These are phyloP conservation scores for Lentinula lateritia DNA, from an alignment of 768 basidiomycete species.

Conservation along the genomic window DNA sequence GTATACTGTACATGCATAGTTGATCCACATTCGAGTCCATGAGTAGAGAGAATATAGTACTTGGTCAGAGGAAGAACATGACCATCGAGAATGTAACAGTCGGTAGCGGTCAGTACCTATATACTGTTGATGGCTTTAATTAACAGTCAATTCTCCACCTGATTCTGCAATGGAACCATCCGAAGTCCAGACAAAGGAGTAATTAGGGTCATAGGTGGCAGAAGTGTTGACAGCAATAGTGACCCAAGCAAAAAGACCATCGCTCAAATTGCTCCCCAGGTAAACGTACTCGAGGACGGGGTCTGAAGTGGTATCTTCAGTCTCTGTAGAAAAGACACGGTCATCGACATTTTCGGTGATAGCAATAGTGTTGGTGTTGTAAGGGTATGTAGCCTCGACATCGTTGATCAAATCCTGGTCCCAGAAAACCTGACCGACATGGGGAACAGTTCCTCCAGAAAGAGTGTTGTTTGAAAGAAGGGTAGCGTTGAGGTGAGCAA, in stretches of 20 bases:
- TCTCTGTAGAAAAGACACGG: slow-evolving; percentile 6
- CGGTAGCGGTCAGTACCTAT: too few species aligned
- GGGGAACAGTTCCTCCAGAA: slow-evolving; percentile 4
- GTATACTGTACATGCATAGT: too few species aligned
- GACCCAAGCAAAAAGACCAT: slow-evolving; percentile 12
- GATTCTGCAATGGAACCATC: slow-evolving; percentile 8
- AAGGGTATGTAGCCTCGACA: slow-evolving; percentile 9
- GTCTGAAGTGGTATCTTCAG: slow-evolving; percentile 5
- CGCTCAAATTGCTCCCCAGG: slow-evolving; percentile 8
- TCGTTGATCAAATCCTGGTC: slow-evolving; percentile 11
- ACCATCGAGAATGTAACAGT: too few species aligned
- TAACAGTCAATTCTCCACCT: neutral
- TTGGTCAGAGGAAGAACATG: too few species aligned
- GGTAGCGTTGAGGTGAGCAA: slow-evolving; percentile 12
- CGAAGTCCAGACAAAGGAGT: slow-evolving; percentile 7
- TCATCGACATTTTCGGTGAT: slow-evolving; percentile 13
- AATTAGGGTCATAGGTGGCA: neutral
- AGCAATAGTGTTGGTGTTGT: slow-evolving; percentile 9
- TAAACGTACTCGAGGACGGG: slow-evolving; percentile 12
- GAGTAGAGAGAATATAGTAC: too few species aligned
- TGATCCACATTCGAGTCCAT: too few species aligned
- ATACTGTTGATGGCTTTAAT: neutral
- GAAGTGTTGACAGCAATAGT: slow-evolving; percentile 12
- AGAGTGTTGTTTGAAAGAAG: slow-evolving; percentile 9
- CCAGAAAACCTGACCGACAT: slow-evolving; percentile 15